A percentile compares a stretch with the other conserved stretches of the same genome.
Conservation (phyloP, 768 basidiomycete genomes). For the Pleurotus cornucopiae region DNA sequence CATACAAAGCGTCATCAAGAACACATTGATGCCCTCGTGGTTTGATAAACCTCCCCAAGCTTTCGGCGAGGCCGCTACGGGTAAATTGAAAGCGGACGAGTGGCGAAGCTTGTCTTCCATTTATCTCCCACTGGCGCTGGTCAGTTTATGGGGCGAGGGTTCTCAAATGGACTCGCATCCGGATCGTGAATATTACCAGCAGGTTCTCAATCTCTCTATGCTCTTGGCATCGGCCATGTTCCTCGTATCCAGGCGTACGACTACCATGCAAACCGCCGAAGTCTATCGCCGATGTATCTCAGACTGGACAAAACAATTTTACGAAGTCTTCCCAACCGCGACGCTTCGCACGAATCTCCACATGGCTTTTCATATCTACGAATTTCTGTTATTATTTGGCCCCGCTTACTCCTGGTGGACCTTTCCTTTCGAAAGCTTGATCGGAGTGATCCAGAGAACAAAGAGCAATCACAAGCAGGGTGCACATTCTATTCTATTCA, state of each 20-base stretch:
- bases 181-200: neutral
- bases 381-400: slow-evolving; percentile 27
- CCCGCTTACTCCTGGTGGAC: slow-evolving; percentile 33
- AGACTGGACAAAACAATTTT: no score
- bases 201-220: no score
- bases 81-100: slow-evolving; percentile 32
- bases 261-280: no score
- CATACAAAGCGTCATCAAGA: slow-evolving; percentile 19
- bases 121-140: slow-evolving; percentile 29
- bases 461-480: slow-evolving; percentile 24
- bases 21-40: slow-evolving; percentile 21
- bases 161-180: neutral
- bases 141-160: slow-evolving; percentile 24
- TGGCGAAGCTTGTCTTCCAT: slow-evolving; percentile 25
- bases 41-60: slow-evolving; percentile 21
- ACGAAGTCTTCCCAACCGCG: no score
- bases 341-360: slow-evolving; percentile 23
- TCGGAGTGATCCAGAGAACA: slow-evolving; percentile 27
- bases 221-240: no score
- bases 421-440: slow-evolving; percentile 33
- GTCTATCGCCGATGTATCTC: no score
- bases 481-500: neutral
- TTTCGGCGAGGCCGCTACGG: slow-evolving; percentile 21
- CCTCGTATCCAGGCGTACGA: no score
- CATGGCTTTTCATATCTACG: slow-evolving; percentile 21